These are phyloP conservation scores for Monilinia polystroma DNA, from an alignment of 2,329 filamentous ascomycete species.

Conservation along the genomic window DNA sequence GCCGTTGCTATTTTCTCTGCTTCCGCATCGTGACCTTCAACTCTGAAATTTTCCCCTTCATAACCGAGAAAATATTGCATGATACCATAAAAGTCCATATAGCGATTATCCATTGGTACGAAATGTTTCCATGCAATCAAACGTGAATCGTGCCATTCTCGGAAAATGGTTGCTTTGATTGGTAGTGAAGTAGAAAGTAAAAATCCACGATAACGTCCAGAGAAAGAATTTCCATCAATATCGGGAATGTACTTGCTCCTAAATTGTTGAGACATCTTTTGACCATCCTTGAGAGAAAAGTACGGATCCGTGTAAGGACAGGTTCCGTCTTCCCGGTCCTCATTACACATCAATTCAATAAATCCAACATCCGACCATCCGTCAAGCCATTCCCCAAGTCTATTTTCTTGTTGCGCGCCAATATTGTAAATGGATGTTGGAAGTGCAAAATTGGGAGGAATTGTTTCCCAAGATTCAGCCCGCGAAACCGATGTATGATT, in stretches of 20 bases:
- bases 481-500: slow-evolving; percentile 47
- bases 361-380: slow-evolving; percentile 42
- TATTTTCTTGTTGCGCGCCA: slow-evolving; percentile 45
- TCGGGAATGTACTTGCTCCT: slow-evolving; percentile 69
- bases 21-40: slow-evolving; percentile 47
- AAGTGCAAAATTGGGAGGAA: slow-evolving; percentile 54
- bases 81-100: slow-evolving; percentile 69
- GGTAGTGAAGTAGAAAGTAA: slow-evolving; percentile 67
- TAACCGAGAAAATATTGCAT: slow-evolving; percentile 75
- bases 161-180: slow-evolving; percentile 75
- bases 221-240: slow-evolving; percentile 73
- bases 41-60: slow-evolving; percentile 42
- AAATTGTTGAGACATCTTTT: slow-evolving; percentile 59
- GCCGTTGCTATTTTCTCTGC: slow-evolving; percentile 64
- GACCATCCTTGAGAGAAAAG: slow-evolving; percentile 47
- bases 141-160: slow-evolving; percentile 77
- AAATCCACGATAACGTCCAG: slow-evolving; percentile 68
- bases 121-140: slow-evolving; percentile 79
- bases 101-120: slow-evolving; percentile 76
- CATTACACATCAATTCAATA: slow-evolving; percentile 48
- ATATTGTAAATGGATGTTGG: slow-evolving; percentile 51
- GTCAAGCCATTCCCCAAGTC: slow-evolving; percentile 41
- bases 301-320: slow-evolving; percentile 46
- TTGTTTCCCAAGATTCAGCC: slow-evolving; percentile 37
- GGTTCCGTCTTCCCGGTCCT: slow-evolving; percentile 42